Conservation (phyloP, 208 protist species). For the Trypanosoma platydactyli region DNA sequence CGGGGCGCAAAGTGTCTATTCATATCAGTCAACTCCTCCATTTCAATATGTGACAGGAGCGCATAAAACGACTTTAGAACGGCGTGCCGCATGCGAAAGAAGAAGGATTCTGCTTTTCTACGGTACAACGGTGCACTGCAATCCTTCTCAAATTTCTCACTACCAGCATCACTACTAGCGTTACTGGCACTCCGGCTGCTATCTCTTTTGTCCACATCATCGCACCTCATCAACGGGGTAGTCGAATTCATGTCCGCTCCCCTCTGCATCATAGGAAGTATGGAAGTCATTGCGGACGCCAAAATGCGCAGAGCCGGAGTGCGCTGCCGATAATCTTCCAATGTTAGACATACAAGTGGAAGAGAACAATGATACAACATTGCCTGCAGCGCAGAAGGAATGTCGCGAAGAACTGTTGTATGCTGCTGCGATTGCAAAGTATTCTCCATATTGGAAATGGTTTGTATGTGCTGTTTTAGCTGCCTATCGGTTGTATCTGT, state of each 20-base stretch:
- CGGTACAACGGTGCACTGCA: neutral
- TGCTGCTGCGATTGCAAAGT: neutral
- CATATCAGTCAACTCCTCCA: slow-evolving; percentile 11
- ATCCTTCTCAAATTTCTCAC: neutral
- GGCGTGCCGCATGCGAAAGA: slow-evolving; percentile 18
- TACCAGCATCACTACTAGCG: neutral
- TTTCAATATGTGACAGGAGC: slow-evolving; percentile 19
- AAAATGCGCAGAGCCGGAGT: slow-evolving; percentile 25
- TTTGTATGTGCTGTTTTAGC: neutral
- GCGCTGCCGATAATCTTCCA: slow-evolving; percentile 39
- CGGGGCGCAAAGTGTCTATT: slow-evolving; percentile 28
- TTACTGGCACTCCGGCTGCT: neutral
- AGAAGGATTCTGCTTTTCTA: neutral
- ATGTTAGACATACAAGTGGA: slow-evolving; percentile 44
- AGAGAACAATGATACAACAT: slow-evolving; percentile 43
- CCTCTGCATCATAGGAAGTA: slow-evolving; percentile 12
- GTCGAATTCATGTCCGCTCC: neutral
- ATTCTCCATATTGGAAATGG: neutral
- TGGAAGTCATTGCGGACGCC: slow-evolving; percentile 21
- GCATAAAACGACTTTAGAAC: slow-evolving; percentile 21
- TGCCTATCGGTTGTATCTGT: neutral
- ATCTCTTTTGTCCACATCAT: neutral
- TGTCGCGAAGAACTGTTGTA: slow-evolving; percentile 19
- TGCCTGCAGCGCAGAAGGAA: slow-evolving; percentile 35
- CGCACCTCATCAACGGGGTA: neutral